These are phyloP conservation scores for Fomitopsis pinicola DNA, from an alignment of 1,284 basidiomycete species.

Conservation along the genomic window DNA sequence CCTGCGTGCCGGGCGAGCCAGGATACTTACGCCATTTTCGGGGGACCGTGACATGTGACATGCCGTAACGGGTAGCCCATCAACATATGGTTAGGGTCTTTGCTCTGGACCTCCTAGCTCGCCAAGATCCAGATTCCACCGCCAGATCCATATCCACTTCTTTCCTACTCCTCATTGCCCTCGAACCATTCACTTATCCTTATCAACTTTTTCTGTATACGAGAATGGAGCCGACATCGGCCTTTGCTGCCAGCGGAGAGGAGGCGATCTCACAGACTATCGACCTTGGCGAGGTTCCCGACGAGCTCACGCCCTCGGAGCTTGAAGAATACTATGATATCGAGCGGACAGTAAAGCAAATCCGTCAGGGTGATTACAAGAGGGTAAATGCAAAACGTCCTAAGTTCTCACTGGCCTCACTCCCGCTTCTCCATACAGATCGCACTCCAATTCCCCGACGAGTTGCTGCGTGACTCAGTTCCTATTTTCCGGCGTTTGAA, in stretches of 20 bases:
- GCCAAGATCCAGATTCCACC: no score
- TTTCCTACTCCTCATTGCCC: not conserved
- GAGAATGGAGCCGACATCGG: conserved; percentile 25
- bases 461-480: conserved; percentile 85
- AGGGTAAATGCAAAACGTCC: conserved; percentile 35
- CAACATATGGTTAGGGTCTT: not conserved
- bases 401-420: not conserved
- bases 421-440: conserved; percentile 42
- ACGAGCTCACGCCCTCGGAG: conserved; percentile 30
- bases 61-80: not conserved
- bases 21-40: not conserved
- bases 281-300: conserved; percentile 38
- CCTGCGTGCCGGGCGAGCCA: not conserved
- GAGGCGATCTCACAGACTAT: conserved; percentile 55
- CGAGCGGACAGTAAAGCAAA: conserved; percentile 46
- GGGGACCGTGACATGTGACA: conserved; percentile 1
- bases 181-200: not conserved
- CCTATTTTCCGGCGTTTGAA: conserved; percentile 80
- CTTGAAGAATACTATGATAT: conserved; percentile 64
- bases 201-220: not conserved
- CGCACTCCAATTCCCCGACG: conserved; percentile 95
- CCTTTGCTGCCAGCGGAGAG: conserved; percentile 57
- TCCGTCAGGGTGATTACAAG: conserved; percentile 50
- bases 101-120: not conserved
- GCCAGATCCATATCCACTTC: no score